Conservation (phyloP, 2,329 filamentous ascomycete genomes). For the Monosporascus sp. region DNA sequence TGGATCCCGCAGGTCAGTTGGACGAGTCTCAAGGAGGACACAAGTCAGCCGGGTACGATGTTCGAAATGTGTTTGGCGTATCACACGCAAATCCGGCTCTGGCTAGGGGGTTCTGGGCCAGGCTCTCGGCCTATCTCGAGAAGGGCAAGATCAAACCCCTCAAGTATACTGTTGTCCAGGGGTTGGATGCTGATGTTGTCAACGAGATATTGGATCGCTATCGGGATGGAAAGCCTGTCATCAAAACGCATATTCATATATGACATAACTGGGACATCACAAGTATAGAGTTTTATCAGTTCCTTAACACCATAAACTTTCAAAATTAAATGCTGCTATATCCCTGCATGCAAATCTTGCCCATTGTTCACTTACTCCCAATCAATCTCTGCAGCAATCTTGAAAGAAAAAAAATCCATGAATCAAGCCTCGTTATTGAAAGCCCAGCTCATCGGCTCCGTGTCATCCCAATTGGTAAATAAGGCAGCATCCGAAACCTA, state of each 20-base stretch:
- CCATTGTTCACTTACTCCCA: too few species aligned
- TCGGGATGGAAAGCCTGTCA: slow-evolving; percentile 25
- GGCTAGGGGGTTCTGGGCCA: slow-evolving; percentile 25
- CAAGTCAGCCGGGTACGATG: slow-evolving; percentile 28
- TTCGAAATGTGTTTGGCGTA: slow-evolving; percentile 20
- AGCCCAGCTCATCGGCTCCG: slow-evolving; percentile 10
- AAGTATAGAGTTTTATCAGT: too few species aligned
- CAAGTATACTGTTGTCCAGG: slow-evolving; percentile 27
- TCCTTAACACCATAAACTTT: too few species aligned
- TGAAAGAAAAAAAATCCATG: too few species aligned
- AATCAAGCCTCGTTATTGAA: slow-evolving; percentile 3
- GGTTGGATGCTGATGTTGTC: slow-evolving; percentile 25
- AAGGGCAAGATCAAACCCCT: slow-evolving; percentile 25
- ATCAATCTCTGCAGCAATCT: too few species aligned
- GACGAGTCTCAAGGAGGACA: slow-evolving; percentile 21
- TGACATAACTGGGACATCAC: not conserved
- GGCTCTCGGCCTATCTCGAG: slow-evolving; percentile 23
- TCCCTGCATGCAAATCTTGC: too few species aligned
- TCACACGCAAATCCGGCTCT: slow-evolving; percentile 23
- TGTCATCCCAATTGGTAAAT: slow-evolving; percentile 11
- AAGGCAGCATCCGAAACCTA: slow-evolving; percentile 26
- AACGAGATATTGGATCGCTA: slow-evolving; percentile 33
- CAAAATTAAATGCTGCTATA: too few species aligned
- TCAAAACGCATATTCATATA: slow-evolving; percentile 12
- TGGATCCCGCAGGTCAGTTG: slow-evolving; percentile 17